Percentiles rank a stretch among this genome's conserved stretches.
phyloP scores from a whole-genome alignment of 208 protist species.

The Acanthamoeba triangularis region DNA sequence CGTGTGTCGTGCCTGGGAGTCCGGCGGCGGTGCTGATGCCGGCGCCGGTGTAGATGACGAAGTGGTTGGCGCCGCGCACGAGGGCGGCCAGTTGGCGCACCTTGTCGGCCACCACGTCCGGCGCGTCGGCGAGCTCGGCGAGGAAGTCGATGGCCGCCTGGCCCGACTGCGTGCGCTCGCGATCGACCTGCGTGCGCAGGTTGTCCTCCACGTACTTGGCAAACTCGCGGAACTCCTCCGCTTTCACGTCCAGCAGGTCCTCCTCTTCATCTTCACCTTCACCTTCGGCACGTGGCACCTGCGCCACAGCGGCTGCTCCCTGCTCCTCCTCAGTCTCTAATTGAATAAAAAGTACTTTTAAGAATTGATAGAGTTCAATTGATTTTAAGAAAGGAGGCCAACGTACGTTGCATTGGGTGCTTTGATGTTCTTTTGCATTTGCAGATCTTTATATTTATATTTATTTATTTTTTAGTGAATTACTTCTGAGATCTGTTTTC shows the following conservation, averaged over 20 bases:
- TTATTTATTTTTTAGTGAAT: no score
- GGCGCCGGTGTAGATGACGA: conserved; percentile 57
- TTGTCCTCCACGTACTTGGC: conserved; percentile 52
- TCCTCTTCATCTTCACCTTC: not conserved
- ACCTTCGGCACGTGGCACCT: not conserved
- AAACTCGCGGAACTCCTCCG: conserved; percentile 73
- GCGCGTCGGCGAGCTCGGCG: conserved; percentile 40
- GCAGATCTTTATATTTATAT: no score
- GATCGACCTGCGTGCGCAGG: conserved; percentile 54
- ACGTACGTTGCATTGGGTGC: no score
- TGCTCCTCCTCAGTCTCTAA: no score
- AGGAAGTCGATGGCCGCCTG: conserved; percentile 39
- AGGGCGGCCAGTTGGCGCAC: conserved; percentile 2
- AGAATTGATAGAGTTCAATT: no score
- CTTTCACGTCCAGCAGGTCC: not conserved
- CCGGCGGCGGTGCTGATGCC: conserved; percentile 40
- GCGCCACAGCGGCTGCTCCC: no score
- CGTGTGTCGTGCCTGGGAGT: not conserved
- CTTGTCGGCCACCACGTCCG: conserved; percentile 12
- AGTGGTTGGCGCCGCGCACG: conserved; percentile 42
- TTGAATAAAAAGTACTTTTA: no score
- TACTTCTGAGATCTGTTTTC: no score
- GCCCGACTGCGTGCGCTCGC: not conserved
- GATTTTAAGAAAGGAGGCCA: no score
- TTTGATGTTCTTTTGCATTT: no score